Percentiles rank a stretch among this genome's conserved stretches.
Conservation (phyloP, 2,329 filamentous ascomycete species). For the Aspergillus sp. region DNA sequence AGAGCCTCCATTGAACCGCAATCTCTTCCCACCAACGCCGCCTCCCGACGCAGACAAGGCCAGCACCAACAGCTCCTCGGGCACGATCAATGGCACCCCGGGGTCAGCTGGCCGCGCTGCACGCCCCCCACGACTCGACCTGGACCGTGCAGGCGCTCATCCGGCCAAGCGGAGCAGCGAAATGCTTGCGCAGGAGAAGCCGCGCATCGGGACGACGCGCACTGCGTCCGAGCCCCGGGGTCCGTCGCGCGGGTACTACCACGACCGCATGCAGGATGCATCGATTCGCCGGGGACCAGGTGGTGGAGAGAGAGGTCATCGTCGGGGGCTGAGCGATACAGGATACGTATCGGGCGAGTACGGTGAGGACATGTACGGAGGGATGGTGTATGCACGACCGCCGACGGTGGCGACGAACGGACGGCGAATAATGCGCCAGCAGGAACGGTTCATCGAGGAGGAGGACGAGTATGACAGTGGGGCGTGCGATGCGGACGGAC, state of each 20-base stretch:
- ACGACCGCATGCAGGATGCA: slow-evolving; percentile 22
- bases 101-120: slow-evolving; percentile 50
- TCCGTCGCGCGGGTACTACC: slow-evolving; percentile 36
- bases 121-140: slow-evolving; percentile 48
- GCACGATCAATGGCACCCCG: slow-evolving; percentile 36
- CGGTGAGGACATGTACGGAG: slow-evolving; percentile 39
- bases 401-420: slow-evolving; percentile 43
- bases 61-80: slow-evolving; percentile 27
- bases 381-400: slow-evolving; percentile 62
- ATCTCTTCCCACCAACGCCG: slow-evolving; percentile 95
- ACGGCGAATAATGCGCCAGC: slow-evolving; percentile 34
- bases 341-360: slow-evolving; percentile 29
- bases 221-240: slow-evolving; percentile 54
- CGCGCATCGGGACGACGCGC: slow-evolving; percentile 47
- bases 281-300: slow-evolving; percentile 27
- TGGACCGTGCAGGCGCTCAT: slow-evolving; percentile 28
- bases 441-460: slow-evolving; percentile 71
- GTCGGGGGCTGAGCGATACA: slow-evolving; percentile 32
- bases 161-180: slow-evolving; percentile 34
- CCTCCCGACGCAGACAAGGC: slow-evolving; percentile 81
- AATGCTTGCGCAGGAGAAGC: slow-evolving; percentile 32
- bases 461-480: slow-evolving; percentile 72
- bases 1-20: slow-evolving; percentile 74
- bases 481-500: slow-evolving; percentile 63
- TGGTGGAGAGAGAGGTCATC: slow-evolving; percentile 32